Conservation (phyloP, 2,329 filamentous ascomycete genomes). For the Phaeophleospora eucalypticola region DNA sequence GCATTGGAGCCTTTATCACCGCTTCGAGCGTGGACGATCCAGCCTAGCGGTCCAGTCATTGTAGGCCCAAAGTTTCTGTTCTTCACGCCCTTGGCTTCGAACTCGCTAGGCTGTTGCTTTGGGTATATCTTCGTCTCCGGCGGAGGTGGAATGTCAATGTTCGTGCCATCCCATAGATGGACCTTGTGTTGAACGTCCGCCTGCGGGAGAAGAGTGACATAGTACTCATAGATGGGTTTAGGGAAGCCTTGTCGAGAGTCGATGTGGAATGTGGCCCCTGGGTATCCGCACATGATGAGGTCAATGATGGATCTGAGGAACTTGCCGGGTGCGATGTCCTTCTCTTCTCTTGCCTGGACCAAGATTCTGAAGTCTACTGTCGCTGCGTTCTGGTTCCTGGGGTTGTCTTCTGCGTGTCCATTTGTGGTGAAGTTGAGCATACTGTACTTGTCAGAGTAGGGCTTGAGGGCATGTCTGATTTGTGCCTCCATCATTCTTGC, state of each 20-base stretch:
- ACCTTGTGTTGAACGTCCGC: slow-evolving; percentile 25
- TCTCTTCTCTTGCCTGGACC: slow-evolving; percentile 28
- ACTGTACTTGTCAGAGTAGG: slow-evolving; percentile 35
- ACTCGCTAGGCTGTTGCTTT: slow-evolving; percentile 34
- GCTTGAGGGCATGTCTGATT: slow-evolving; percentile 38
- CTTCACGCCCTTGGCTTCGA: slow-evolving; percentile 9
- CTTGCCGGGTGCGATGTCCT: slow-evolving; percentile 26
- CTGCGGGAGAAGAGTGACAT: slow-evolving; percentile 36
- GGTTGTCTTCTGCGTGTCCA: slow-evolving; percentile 43
- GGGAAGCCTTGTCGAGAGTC: slow-evolving; percentile 39
- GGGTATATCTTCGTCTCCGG: slow-evolving; percentile 30
- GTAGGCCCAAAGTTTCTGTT: slow-evolving; percentile 34
- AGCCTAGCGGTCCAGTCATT: slow-evolving; percentile 36
- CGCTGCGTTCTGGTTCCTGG: slow-evolving; percentile 41
- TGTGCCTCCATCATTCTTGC: slow-evolving; percentile 45
- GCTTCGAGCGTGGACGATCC: slow-evolving; percentile 32
- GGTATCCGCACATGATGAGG: slow-evolving; percentile 40
- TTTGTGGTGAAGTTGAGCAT: slow-evolving; percentile 38
- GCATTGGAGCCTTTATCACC: slow-evolving; percentile 35
- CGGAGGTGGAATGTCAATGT: slow-evolving; percentile 34
- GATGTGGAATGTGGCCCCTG: slow-evolving; percentile 30
- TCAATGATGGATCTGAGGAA: slow-evolving; percentile 40
- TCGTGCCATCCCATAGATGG: slow-evolving; percentile 29
- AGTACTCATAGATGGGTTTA: slow-evolving; percentile 41
- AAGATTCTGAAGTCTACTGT: slow-evolving; percentile 48